Evolutionary conservation across 257 asterid genomes (phyloP), one percentile per base, ranked within the genome.

Genomic region (Rehmannia glutinosa): DNA sequence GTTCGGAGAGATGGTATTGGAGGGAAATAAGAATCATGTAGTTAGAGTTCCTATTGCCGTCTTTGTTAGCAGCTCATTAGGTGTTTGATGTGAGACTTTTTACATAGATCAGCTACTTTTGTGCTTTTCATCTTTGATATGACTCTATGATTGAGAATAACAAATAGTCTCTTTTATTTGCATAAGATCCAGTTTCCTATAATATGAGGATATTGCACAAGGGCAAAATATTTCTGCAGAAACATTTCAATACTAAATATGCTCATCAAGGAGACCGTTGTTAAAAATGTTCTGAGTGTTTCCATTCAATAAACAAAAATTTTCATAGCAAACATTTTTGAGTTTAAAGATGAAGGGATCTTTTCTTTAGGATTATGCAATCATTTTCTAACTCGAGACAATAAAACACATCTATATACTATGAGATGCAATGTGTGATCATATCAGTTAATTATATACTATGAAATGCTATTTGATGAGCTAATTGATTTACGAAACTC

Each of bases 21-120:
- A 46, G 16, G 96, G 93, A 36, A 70, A 60, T 38, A 73, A 51
- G 11, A 73, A 75, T 64, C 96, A 88, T 46, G 61, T 46, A 0
- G 91, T 84, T 61, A 71, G 96, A 71, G 77, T 86, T 61, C 91
- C 84, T 20, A 55, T 84, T 55, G 73, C 86, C 27, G 81, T 83
- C 30, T 83, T 25, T 74, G 93, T 85, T 32, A 78, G 78, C 68
- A 79, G 84, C 70, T 24, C 62, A 11, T 63, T 70, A 72, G 77
- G 66, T 23, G 47, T 64, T 51, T 77, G 58, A 80, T 19, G 30
- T n/a, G n/a, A n/a, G n/a, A n/a, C n/a, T n/a, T n/a, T 27, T 27
- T 27, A 27, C 4, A 27, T 4, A 27, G 30, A 27, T 4, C 30
- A 27, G 4, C 3, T 27, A 1, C 30, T 27, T 27, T 27, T 27